Evolutionary conservation across 257 asterid species (phyloP).

Genomic region (Osmanthus fragrans): DNA sequence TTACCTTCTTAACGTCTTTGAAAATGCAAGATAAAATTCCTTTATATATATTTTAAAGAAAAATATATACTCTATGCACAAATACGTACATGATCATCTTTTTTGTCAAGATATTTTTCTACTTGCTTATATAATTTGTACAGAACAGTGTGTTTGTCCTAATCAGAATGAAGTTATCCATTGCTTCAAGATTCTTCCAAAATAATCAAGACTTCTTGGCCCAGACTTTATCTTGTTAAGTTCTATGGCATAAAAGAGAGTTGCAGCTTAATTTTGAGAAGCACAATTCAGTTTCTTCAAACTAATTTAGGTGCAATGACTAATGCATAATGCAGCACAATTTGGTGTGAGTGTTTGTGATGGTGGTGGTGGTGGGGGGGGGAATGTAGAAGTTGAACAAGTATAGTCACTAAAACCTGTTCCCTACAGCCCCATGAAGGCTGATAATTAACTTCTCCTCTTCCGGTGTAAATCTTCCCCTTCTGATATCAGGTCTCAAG

Average conservation of each 20-base stretch:
- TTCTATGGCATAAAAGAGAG: background rate
- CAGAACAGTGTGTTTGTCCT: slow-evolving; percentile 2
- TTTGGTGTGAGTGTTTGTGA: no score
- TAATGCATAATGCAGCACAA: background rate
- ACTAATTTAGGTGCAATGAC: background rate
- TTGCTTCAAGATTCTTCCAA: background rate
- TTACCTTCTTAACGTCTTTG: slow-evolving; percentile 45
- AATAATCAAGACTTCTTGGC: background rate
- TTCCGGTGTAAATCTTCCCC: slow-evolving; percentile 84
- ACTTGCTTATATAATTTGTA: slow-evolving; percentile 22
- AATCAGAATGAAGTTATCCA: background rate
- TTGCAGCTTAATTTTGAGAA: background rate
- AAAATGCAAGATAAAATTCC: slow-evolving; percentile 35
- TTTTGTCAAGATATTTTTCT: background rate
- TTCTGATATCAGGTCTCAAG: slow-evolving; percentile 85
- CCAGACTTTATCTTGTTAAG: background rate
- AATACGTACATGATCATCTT: background rate
- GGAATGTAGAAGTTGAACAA: background rate
- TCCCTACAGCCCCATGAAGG: slow-evolving; percentile 92
- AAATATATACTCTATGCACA: slow-evolving; percentile 1
- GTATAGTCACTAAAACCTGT: slow-evolving; percentile 55
- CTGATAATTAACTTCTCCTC: slow-evolving; percentile 87
- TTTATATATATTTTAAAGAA: slow-evolving; percentile 22
- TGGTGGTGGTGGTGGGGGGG: background rate
- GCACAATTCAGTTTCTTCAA: no score